Percentiles rank a stretch among this genome's conserved stretches.
Evolutionary conservation across 768 basidiomycete genomes (phyloP).

Genomic region (Rubroboletus satanas): DNA sequence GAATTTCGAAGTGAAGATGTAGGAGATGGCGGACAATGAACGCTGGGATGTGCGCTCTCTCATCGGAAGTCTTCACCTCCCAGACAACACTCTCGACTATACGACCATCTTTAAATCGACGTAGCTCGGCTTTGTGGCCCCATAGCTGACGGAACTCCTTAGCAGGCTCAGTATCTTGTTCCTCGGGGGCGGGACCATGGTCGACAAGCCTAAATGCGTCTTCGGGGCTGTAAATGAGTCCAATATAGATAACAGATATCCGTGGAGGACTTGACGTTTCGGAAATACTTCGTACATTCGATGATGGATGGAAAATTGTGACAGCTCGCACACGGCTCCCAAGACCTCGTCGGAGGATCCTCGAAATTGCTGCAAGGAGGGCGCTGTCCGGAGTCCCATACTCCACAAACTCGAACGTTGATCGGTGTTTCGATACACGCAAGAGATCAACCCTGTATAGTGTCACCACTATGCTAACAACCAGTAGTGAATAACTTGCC

Average conservation of each 20-base stretch:
- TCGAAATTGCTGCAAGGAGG: conserved; percentile 49
- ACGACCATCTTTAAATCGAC: conserved; percentile 93
- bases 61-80: conserved; percentile 80
- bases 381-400: conserved; percentile 56
- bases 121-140: conserved; percentile 88
- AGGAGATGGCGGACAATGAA: conserved; percentile 76
- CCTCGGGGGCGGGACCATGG: conserved; percentile 79
- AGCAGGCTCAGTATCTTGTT: conserved; percentile 46
- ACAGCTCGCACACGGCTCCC: conserved; percentile 67
- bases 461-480: conserved; percentile 2
- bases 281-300: conserved; percentile 43
- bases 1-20: conserved; percentile 68
- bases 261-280: conserved; percentile 53
- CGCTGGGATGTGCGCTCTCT: conserved; percentile 72
- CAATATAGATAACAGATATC: conserved; percentile 56
- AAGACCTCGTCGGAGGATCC: conserved; percentile 59
- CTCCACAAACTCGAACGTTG: conserved; percentile 43
- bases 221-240: conserved; percentile 67
- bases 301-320: conserved; percentile 53
- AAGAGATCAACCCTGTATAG: conserved; percentile 44
- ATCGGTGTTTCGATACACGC: conserved; percentile 40
- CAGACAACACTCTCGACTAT: conserved; percentile 96
- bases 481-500: conserved; percentile 37
- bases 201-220: conserved; percentile 86
- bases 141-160: conserved; percentile 78